phyloP scores from a whole-genome alignment of 768 basidiomycete genomes.

The Boletus sp. region DNA sequence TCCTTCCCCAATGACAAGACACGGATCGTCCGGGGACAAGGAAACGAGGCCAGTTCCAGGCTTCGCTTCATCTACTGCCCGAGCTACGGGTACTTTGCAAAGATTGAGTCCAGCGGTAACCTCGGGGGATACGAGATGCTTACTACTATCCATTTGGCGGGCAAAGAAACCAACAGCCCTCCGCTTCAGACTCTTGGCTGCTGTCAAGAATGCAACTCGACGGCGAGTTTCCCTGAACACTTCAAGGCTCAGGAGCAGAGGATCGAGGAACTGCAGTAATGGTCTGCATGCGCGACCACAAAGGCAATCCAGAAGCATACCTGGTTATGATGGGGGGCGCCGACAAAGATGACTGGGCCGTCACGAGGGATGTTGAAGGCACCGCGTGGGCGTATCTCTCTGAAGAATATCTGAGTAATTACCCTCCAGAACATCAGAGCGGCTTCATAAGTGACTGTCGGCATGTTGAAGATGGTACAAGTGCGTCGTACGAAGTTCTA shows the following conservation, averaged over 20 bases:
- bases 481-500: conserved; percentile 7
- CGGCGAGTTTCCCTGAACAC: conserved; percentile 82
- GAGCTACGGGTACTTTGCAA: conserved; percentile 80
- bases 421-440: conserved; percentile 82
- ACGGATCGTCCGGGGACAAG: conserved; percentile 74
- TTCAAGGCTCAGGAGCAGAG: conserved; percentile 79
- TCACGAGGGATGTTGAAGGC: conserved; percentile 91
- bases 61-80: conserved; percentile 84
- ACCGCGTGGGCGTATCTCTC: conserved; percentile 91
- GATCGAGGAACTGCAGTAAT: conserved; percentile 79
- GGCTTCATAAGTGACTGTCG: conserved; percentile 55
- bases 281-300: conserved; percentile 13
- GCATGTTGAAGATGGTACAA: conserved; percentile 18
- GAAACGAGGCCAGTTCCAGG: conserved; percentile 70
- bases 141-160: conserved; percentile 85
- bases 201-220: conserved; percentile 82
- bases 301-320: conserved; percentile 37
- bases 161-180: conserved; percentile 79
- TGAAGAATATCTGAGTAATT: conserved; percentile 92
- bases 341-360: conserved; percentile 92
- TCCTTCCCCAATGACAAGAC: conserved; percentile 75
- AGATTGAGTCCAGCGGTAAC: conserved; percentile 7
- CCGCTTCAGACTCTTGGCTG: conserved; percentile 84
- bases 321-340: conserved; percentile 91
- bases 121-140: conserved; percentile 20